Conservation (phyloP, 2,329 filamentous ascomycete species). For the Stagonosporopsis rhizophila region DNA sequence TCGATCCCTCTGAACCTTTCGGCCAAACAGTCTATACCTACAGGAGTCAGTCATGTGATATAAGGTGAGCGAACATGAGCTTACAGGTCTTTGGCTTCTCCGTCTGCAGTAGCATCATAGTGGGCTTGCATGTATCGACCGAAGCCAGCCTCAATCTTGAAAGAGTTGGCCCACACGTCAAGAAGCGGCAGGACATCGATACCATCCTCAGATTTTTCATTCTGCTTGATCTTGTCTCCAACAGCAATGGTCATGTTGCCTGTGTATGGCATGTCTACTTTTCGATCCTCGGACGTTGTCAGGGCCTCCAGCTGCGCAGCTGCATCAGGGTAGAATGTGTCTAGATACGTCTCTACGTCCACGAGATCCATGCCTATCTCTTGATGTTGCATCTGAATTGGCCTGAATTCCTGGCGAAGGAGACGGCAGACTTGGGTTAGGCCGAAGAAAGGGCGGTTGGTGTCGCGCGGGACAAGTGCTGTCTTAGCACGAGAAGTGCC, state of each 20-base stretch:
- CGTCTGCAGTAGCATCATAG: slow-evolving; percentile 31
- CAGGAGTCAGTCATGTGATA: background rate
- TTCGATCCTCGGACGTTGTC: background rate
- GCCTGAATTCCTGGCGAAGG: slow-evolving; percentile 37
- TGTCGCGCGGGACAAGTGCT: slow-evolving; percentile 12
- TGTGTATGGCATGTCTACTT: slow-evolving; percentile 27
- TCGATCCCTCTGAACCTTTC: slow-evolving; percentile 28
- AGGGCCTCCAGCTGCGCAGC: slow-evolving; percentile 9
- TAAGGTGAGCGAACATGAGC: background rate
- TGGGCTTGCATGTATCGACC: slow-evolving; percentile 31
- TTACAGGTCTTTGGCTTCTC: slow-evolving; percentile 43
- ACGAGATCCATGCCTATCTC: slow-evolving; percentile 40
- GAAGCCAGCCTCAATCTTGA: slow-evolving; percentile 39
- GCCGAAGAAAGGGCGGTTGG: slow-evolving; percentile 34
- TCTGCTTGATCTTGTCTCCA: slow-evolving; percentile 16
- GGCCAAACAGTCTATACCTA: slow-evolving; percentile 43
- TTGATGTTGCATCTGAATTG: slow-evolving; percentile 31
- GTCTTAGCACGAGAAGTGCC: slow-evolving; percentile 8
- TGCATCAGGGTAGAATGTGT: slow-evolving; percentile 30
- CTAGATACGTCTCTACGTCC: slow-evolving; percentile 27
- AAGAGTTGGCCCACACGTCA: slow-evolving; percentile 39
- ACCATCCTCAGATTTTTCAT: slow-evolving; percentile 22
- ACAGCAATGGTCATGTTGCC: slow-evolving; percentile 42
- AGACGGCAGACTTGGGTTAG: slow-evolving; percentile 37
- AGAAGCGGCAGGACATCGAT: slow-evolving; percentile 35